These are phyloP conservation scores for Phoma sp. DNA, from an alignment of 2,329 filamentous ascomycete species.

Conservation along the genomic window DNA sequence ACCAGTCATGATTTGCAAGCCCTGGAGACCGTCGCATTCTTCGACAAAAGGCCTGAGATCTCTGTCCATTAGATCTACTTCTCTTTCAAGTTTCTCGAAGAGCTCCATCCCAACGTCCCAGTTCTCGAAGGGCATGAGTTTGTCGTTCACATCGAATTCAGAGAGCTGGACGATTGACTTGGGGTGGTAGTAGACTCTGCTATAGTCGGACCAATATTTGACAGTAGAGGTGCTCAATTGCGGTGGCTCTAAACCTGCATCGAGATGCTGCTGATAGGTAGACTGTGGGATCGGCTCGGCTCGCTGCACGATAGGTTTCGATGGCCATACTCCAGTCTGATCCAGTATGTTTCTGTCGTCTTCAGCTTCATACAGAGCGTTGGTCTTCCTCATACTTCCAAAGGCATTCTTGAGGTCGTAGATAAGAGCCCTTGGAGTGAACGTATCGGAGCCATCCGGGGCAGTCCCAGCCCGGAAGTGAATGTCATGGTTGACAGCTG, in stretches of 20 bases:
- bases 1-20: slow-evolving; percentile 69
- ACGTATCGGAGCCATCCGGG: slow-evolving; percentile 86
- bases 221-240: slow-evolving; percentile 72
- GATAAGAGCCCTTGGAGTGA: slow-evolving; percentile 86
- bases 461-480: slow-evolving; percentile 87
- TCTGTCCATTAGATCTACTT: slow-evolving; percentile 82
- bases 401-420: slow-evolving; percentile 96
- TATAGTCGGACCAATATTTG: slow-evolving; percentile 98
- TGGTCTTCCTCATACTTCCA: slow-evolving; percentile 84
- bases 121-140: slow-evolving; percentile 80
- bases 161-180: slow-evolving; percentile 80
- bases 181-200: slow-evolving; percentile 89
- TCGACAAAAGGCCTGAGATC: slow-evolving; percentile 88
- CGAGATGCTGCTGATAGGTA: slow-evolving; percentile 80
- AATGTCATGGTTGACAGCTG: slow-evolving; percentile 78
- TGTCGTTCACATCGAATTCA: slow-evolving; percentile 83
- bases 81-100: slow-evolving; percentile 54
- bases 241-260: slow-evolving; percentile 70
- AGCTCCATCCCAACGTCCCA: slow-evolving; percentile 54
- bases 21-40: slow-evolving; percentile 92
- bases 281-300: slow-evolving; percentile 68
- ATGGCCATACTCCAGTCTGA: slow-evolving; percentile 41
- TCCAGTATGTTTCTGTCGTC: slow-evolving; percentile 43
- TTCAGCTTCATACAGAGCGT: slow-evolving; percentile 78
- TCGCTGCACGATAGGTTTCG: slow-evolving; percentile 67